These are phyloP conservation scores for Colletotrichum chlorophyti DNA, from an alignment of 2,329 filamentous ascomycete species.

Conservation along the genomic window DNA sequence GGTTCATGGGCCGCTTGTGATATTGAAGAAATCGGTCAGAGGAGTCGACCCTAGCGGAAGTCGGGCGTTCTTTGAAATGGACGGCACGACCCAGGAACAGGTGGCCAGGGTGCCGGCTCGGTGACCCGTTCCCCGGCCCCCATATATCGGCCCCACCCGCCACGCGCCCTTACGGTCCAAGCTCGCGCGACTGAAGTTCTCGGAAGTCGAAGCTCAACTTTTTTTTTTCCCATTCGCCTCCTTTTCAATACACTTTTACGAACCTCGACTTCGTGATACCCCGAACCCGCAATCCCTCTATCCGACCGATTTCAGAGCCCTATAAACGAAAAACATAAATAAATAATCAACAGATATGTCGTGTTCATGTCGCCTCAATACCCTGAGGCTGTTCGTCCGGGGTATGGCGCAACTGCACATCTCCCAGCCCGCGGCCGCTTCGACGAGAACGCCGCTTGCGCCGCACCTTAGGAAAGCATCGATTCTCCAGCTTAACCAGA, in stretches of 20 bases:
- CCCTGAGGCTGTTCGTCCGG: slow-evolving; percentile 55
- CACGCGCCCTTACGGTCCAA: no score
- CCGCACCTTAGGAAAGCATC: background rate
- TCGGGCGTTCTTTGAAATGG: no score
- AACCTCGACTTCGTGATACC: no score
- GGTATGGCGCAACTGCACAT: slow-evolving; percentile 50
- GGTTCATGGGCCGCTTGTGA: no score
- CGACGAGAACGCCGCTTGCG: slow-evolving; percentile 9
- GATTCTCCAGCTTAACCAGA: background rate
- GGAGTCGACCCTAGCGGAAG: no score
- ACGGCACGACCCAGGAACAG: no score
- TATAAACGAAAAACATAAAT: slow-evolving; percentile 9
- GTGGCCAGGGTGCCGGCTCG: no score
- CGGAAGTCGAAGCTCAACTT: slow-evolving; percentile 10
- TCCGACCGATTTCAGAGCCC: no score
- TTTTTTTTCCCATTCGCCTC: background rate
- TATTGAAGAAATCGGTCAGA: no score
- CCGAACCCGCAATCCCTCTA: background rate
- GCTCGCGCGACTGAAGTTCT: slow-evolving; percentile 3
- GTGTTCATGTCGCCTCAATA: slow-evolving; percentile 54
- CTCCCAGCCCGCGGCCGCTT: slow-evolving; percentile 27
- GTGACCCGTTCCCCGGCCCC: no score
- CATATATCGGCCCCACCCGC: no score
- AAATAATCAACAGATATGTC: no score
- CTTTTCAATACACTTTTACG: background rate